These are phyloP conservation scores for Colletotrichum tropicale DNA, from an alignment of 2,329 filamentous ascomycete species.

Conservation along the genomic window DNA sequence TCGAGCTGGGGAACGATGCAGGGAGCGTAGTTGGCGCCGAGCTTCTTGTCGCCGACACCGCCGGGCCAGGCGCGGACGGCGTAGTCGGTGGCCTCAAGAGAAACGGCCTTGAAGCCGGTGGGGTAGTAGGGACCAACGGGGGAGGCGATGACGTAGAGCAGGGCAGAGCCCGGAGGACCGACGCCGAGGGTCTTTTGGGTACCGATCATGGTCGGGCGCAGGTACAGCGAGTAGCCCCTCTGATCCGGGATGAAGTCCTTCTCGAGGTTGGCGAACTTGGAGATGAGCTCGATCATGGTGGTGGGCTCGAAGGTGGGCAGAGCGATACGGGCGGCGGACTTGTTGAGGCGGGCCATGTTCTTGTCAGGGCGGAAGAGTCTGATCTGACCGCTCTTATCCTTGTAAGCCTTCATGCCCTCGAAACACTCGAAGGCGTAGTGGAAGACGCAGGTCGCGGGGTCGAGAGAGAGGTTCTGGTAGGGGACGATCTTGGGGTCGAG, in stretches of 20 bases:
- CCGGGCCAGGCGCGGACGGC: conserved; percentile 97
- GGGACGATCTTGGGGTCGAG: conserved; percentile 81
- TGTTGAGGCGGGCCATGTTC: conserved; percentile 96
- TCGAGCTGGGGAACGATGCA: conserved; percentile 97
- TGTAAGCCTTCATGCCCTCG: conserved; percentile 99
- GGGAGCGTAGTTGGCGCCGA: conserved; percentile 98
- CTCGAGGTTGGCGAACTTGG: conserved; percentile 80
- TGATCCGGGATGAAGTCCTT: conserved; percentile 86
- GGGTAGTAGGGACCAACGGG: conserved; percentile 98
- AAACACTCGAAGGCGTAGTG: conserved; percentile 99
- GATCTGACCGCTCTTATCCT: conserved; percentile 77
- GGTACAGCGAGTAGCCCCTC: conserved; percentile 92
- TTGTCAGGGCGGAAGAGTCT: conserved; percentile 92
- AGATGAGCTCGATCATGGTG: conserved; percentile 80
- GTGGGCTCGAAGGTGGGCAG: conserved; percentile 82
- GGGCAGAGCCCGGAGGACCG: conserved; percentile 85
- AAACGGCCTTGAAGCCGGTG: conserved; percentile 96
- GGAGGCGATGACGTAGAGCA: conserved; percentile 94
- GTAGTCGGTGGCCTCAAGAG: conserved; percentile 94
- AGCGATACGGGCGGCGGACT: conserved; percentile 88
- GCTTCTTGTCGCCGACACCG: conserved; percentile 96
- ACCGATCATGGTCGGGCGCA: conserved; percentile 96
- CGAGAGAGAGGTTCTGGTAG: conserved; percentile 96
- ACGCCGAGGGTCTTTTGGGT: conserved; percentile 95
- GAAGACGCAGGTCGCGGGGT: conserved; percentile 95